These are phyloP conservation scores for Beauveria asiatica DNA, from an alignment of 2,329 filamentous ascomycete species.

Conservation along the genomic window DNA sequence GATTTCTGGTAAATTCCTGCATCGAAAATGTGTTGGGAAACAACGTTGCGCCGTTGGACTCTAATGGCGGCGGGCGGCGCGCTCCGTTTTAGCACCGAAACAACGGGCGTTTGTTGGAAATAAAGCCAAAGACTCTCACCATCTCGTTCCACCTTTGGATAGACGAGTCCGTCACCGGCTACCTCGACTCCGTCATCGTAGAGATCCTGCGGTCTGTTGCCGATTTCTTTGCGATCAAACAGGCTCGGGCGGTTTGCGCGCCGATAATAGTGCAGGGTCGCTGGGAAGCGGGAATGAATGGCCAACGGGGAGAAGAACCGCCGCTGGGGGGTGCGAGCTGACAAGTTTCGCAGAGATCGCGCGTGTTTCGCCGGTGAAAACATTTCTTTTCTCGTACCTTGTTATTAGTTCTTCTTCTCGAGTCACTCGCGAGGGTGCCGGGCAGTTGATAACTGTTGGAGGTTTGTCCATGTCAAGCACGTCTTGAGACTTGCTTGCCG, in stretches of 20 bases:
- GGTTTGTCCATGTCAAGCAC: too few species aligned
- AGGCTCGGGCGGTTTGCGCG: background rate
- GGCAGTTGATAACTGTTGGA: too few species aligned
- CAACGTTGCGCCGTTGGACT: conserved; percentile 10
- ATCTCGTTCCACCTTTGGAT: background rate
- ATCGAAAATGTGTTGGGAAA: conserved; percentile 12
- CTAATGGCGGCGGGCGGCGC: background rate
- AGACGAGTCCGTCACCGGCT: background rate
- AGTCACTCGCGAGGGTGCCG: too few species aligned
- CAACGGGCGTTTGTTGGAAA: background rate
- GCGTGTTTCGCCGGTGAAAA: background rate
- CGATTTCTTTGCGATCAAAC: background rate
- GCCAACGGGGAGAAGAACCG: background rate
- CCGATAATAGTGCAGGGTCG: background rate
- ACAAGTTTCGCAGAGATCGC: background rate
- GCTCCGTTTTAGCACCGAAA: background rate
- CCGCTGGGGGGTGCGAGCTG: background rate
- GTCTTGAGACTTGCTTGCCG: too few species aligned
- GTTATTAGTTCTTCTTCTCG: too few species aligned
- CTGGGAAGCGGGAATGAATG: background rate
- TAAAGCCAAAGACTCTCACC: background rate
- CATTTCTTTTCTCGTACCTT: background rate
- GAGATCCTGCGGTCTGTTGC: background rate
- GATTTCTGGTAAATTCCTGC: conserved; percentile 6
- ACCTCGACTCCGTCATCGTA: background rate